Base-by-base conservation (phyloP, 805 yeast species). In the Suhomyces xylopsoci region DNA sequence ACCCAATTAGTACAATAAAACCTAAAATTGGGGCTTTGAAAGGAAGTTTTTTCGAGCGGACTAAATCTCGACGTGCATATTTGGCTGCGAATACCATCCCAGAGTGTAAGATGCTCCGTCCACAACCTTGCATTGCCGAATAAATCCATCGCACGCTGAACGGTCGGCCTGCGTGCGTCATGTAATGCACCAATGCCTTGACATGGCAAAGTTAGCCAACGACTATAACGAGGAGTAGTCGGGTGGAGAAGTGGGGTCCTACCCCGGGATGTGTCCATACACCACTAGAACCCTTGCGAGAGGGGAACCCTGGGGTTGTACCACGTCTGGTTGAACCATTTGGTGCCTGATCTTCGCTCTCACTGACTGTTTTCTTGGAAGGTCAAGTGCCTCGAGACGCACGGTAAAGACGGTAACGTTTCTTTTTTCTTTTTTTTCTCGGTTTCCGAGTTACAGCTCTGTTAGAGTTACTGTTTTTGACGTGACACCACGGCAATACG, bases 381-480 rank as follows among this genome's bases (percentile, higher is more conserved):
- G 24, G 42, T 19, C 42, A 38, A 38, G 42, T 38, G 42, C 42
- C 30, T 17, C 36, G 38, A 43, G 50, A 15, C 45, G 45, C 30
- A n/a, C 12, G 12, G 30, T 20, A 24, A 42, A 42, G 22, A 17
- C 20, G 10, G 19, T 24, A 17, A 8, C 22, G 45, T 24, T 22
- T 22, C 45, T 24, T 20, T 42, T 24, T 42, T 42, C 22, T 24
- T 22, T 24, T 22, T 42, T 42, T 38, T 15, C 24, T 38, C 24
- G 17, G 15, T 24, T 24, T 22, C 30, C 12, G 5, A 17, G 22
- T 15, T 42, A 15, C 22, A 24, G 26, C 43, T 47, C 49, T 47
- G 49, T 15, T 34, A 47, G n/a, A 34, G 42, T 36, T 47, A 34
- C 49, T 36, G 15, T 14, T 47, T 47, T 24, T 34, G 49, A 47